Percentiles rank a stretch among this genome's conserved stretches.
phyloP scores from a whole-genome alignment of 2,329 filamentous ascomycete species.

The Fusarium dlaminii region DNA sequence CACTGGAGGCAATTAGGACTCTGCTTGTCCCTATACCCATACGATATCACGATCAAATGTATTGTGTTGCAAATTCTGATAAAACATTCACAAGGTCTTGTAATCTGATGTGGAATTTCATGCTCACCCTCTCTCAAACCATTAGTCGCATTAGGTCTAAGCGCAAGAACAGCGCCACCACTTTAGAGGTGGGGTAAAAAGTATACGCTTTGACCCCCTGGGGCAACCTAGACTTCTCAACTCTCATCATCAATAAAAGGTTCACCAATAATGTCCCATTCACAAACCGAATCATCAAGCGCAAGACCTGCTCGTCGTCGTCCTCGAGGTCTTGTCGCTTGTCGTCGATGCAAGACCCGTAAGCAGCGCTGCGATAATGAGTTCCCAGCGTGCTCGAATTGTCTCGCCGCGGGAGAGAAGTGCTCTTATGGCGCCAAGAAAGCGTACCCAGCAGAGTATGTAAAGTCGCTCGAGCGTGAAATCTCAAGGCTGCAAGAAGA shows the following conservation, averaged over 20 bases:
- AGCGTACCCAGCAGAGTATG: not conserved
- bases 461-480: not conserved
- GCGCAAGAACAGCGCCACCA: not conserved
- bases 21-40: no score
- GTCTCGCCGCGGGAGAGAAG: not conserved
- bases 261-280: not conserved
- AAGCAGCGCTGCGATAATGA: constrained; percentile 4
- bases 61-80: no score
- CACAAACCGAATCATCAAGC: not conserved
- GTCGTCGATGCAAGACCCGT: not conserved
- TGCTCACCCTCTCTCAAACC: no score
- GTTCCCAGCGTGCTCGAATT: not conserved
- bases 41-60: no score
- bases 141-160: not conserved
- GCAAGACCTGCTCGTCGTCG: not conserved
- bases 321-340: not conserved
- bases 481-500: not conserved
- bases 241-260: not conserved
- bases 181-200: not conserved
- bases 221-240: not conserved
- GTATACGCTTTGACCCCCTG: no score
- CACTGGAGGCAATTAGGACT: no score
- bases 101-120: no score
- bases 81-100: no score
- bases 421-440: constrained; percentile 2